phyloP scores from a whole-genome alignment of 1,284 basidiomycete genomes.

The Malassezia sp. region DNA sequence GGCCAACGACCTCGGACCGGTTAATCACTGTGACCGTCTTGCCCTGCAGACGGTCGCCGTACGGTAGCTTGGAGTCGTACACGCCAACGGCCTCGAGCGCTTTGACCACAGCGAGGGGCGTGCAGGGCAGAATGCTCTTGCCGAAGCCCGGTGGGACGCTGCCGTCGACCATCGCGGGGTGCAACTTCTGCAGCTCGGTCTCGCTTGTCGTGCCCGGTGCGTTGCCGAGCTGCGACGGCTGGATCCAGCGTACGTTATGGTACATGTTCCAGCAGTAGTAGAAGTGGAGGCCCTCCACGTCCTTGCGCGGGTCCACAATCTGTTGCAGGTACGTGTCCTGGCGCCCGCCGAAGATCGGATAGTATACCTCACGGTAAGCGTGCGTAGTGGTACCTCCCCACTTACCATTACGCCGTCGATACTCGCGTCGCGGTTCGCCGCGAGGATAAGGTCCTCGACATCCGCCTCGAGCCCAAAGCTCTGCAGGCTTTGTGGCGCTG shows the following conservation, averaged over 20 bases:
- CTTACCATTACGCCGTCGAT: slow-evolving; percentile 92
- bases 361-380: no score
- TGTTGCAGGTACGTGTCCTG: slow-evolving; percentile 92
- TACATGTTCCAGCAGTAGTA: slow-evolving; percentile 47
- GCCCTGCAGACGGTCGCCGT: slow-evolving; percentile 88
- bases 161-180: slow-evolving; percentile 18
- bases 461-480: slow-evolving; percentile 74
- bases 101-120: slow-evolving; percentile 86
- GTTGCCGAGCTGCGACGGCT: slow-evolving; percentile 36
- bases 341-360: slow-evolving; percentile 48
- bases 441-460: slow-evolving; percentile 45
- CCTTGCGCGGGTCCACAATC: slow-evolving; percentile 87
- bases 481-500: slow-evolving; percentile 51
- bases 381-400: slow-evolving; percentile 6
- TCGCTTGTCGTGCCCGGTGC: slow-evolving; percentile 42
- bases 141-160: slow-evolving; percentile 61
- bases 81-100: slow-evolving; percentile 79
- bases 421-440: slow-evolving; percentile 65
- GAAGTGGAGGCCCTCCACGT: slow-evolving; percentile 91
- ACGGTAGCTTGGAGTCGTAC: slow-evolving; percentile 80
- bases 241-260: slow-evolving; percentile 46
- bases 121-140: slow-evolving; percentile 92
- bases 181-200: slow-evolving; percentile 20
- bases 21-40: slow-evolving; percentile 90
- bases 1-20: slow-evolving; percentile 90